Base-by-base conservation (phyloP, 305 asterid species). In the Ruellia speciosa region DNA sequence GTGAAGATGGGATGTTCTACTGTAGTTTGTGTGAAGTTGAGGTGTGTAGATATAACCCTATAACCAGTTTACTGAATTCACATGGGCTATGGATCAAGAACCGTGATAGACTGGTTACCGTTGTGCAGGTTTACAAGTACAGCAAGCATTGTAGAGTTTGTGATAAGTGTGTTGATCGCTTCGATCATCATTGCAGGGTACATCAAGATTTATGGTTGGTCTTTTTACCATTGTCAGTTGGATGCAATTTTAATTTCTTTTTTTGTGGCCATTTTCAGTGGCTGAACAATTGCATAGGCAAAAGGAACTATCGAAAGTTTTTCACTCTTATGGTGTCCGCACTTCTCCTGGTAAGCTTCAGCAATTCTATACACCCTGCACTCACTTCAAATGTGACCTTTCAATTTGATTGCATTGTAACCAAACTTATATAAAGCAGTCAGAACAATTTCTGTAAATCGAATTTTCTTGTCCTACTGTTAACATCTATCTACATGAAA, bases 131-230 rank as follows among this genome's bases (percentile, higher is more conserved):
- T 67, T 86, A 69, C 73, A 93, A 84, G 79, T 88, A 82, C 80
- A 93, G 99, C 88, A 93, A 93, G 84, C 99, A 93, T 62, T 93
- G 99, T 55, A 81, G 99, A 77, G 97, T 93, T 35, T 93, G 99
- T 48, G 99, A 93, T 78, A 93, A 93, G 75, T 93, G 99, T 41
- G 97, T 93, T 10, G 90, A 93, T 78, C 77, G 83, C 24, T 93
- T 93, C 19, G 99, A 93, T 75, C 99, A 93, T 71, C 97, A 93
- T 72, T 93, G 99, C 92, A 77, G 99, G 96, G 99, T 93, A 81
- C 40, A 53, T 51, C 18, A 57, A 50, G 58, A 20, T 61, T 43
- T 59, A 13, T 13, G 46, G 16, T 61, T 17, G 16, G 52, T 12
- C 16, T n/a, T n/a, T 60, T 52, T 54, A 31, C 59, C 18, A n/a